Evolutionary conservation across 2,329 filamentous ascomycete species (phyloP).

Genomic region (Claviceps monticola): DNA sequence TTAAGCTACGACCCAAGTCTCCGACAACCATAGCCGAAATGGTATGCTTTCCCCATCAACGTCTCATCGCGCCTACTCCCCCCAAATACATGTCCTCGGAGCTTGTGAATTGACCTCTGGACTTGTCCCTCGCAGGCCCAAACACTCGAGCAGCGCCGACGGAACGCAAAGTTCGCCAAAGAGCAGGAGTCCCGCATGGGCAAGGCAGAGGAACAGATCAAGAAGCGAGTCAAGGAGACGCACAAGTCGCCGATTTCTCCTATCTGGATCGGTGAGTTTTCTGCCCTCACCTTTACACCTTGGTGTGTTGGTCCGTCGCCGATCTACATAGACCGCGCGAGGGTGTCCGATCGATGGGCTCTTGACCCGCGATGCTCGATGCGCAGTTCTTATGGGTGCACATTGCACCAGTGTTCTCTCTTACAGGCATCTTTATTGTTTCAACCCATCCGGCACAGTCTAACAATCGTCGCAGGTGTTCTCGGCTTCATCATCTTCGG

Average conservation of each 20-base stretch:
- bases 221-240: conserved; percentile 43
- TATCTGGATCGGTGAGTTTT: conserved; percentile 46
- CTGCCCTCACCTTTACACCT: not conserved
- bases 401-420: too few species aligned
- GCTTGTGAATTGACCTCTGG: not conserved
- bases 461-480: conserved; percentile 24
- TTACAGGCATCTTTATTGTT: too few species aligned
- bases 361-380: not conserved
- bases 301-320: too few species aligned
- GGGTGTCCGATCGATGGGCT: too few species aligned
- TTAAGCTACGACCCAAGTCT: too few species aligned
- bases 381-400: not conserved
- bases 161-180: conserved; percentile 67
- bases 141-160: conserved; percentile 71
- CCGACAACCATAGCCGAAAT: too few species aligned
- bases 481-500: conserved; percentile 49
- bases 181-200: conserved; percentile 61
- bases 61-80: not conserved
- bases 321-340: too few species aligned
- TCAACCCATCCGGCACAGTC: not conserved
- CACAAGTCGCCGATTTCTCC: conserved; percentile 48
- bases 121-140: conserved; percentile 44
- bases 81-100: not conserved
- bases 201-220: conserved; percentile 52
- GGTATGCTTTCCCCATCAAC: not conserved